These are phyloP conservation scores for Boletellus sp. DNA, from an alignment of 768 basidiomycete genomes.

Conservation along the genomic window DNA sequence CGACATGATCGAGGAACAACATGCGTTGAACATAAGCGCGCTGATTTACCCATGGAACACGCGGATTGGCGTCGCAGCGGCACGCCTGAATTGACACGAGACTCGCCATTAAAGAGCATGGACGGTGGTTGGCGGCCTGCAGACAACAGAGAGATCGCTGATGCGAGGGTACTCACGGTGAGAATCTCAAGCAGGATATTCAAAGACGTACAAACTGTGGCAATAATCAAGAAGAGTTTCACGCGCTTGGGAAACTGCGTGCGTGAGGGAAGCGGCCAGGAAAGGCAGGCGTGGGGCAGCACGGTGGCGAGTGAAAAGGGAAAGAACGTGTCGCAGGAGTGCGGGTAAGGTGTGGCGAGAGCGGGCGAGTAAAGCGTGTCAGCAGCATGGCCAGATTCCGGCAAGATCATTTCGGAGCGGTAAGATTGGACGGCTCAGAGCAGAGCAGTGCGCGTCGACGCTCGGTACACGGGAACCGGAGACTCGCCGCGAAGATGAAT, in stretches of 20 bases:
- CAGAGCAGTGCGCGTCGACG: constrained; percentile 20
- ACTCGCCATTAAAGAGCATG: constrained; percentile 21
- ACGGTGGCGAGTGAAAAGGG: constrained; percentile 45
- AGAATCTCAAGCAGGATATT: constrained; percentile 27
- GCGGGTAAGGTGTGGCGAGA: constrained; percentile 54
- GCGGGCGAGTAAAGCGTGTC: constrained; percentile 49
- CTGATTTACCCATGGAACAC: constrained; percentile 41
- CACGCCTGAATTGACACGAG: constrained; percentile 30
- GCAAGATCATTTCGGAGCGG: constrained; percentile 50
- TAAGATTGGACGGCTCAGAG: constrained; percentile 37
- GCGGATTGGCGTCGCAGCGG: constrained; percentile 31
- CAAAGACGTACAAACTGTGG: constrained; percentile 32
- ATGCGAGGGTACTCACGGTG: constrained; percentile 18
- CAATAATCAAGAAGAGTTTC: constrained; percentile 25
- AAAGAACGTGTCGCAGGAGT: constrained; percentile 61
- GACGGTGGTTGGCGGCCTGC: constrained; percentile 13
- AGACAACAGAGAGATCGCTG: constrained; percentile 29
- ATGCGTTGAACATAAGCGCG: constrained; percentile 57
- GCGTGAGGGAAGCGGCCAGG: constrained; percentile 43
- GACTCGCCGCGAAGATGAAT: constrained; percentile 17
- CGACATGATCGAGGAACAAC: constrained; percentile 65
- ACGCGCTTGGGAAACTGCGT: constrained; percentile 27
- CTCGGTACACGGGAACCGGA: constrained; percentile 33
- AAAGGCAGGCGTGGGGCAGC: constrained; percentile 56
- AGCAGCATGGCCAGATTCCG: constrained; percentile 50